These are phyloP conservation scores for Eimeria tenella DNA, from an alignment of 169 alveolate genomes.

Conservation along the genomic window DNA sequence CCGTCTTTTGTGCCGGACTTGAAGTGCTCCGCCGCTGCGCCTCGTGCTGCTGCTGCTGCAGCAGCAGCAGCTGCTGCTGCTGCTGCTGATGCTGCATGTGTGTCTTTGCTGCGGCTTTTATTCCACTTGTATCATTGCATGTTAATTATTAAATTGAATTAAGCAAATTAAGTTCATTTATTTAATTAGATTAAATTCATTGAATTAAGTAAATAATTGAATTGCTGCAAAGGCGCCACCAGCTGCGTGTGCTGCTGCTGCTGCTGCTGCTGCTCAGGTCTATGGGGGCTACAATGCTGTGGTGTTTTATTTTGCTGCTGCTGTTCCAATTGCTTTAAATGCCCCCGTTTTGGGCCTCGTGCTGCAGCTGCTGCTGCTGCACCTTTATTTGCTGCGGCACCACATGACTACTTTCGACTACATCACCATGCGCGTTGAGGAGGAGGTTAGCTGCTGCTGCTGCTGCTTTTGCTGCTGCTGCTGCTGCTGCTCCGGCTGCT, in stretches of 20 bases:
- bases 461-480: neutral
- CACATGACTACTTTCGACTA: slow-evolving; percentile 77
- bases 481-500: neutral
- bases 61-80: slow-evolving; percentile 14
- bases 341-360: slow-evolving; percentile 67
- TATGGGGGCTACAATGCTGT: slow-evolving; percentile 46
- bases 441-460: slow-evolving; percentile 38
- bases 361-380: slow-evolving; percentile 69
- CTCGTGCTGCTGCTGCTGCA: neutral
- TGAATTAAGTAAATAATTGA: neutral
- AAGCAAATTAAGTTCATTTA: no score
- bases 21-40: neutral
- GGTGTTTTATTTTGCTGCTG: slow-evolving; percentile 21
- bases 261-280: slow-evolving; percentile 40
- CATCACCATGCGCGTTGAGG: slow-evolving; percentile 75
- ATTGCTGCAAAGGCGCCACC: neutral
- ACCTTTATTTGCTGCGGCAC: slow-evolving; percentile 60
- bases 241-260: no score
- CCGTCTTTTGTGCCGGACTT: neutral
- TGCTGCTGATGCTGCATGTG: neutral
- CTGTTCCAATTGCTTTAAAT: slow-evolving; percentile 27
- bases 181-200: neutral
- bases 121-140: no score
- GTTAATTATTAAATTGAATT: no score
- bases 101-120: neutral